A percentile compares a stretch with the other conserved stretches of the same genome.
These are phyloP conservation scores for Colletotrichum abscissum DNA, from an alignment of 2,329 filamentous ascomycete genomes.

Conservation along the genomic window DNA sequence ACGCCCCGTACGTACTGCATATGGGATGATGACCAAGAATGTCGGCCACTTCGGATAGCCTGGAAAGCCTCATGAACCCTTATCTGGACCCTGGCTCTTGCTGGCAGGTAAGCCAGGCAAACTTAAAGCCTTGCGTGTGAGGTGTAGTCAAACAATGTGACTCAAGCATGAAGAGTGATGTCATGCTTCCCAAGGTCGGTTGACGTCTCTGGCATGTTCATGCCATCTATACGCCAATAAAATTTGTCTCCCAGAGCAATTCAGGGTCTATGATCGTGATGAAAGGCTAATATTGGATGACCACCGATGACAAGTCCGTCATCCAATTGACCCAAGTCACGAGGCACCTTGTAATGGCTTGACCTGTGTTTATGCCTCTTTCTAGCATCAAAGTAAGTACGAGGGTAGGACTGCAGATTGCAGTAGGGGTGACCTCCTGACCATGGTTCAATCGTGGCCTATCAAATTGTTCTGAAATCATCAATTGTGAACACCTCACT, in stretches of 20 bases:
- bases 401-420: background rate
- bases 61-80: background rate
- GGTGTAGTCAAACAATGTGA: background rate
- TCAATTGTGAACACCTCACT: too few relatives aligned
- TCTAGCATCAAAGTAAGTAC: background rate
- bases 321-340: background rate
- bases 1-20: background rate
- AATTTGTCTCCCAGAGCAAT: background rate
- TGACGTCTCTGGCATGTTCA: conserved; percentile 2
- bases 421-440: too few relatives aligned
- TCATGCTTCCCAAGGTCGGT: background rate
- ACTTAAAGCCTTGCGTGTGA: conserved; percentile 6
- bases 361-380: background rate
- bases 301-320: too few relatives aligned
- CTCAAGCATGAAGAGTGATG: conserved; percentile 17
- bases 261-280: background rate
- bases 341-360: background rate
- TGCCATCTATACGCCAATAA: conserved; percentile 15
- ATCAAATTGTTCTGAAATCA: too few relatives aligned
- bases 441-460: too few relatives aligned
- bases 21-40: conserved; percentile 7
- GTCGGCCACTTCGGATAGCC: conserved; percentile 10
- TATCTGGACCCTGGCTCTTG: background rate
- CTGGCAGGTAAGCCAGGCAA: background rate
- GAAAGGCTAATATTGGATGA: background rate